Evolutionary conservation across 768 basidiomycete genomes (phyloP).

Genomic region (Suillus plorans): DNA sequence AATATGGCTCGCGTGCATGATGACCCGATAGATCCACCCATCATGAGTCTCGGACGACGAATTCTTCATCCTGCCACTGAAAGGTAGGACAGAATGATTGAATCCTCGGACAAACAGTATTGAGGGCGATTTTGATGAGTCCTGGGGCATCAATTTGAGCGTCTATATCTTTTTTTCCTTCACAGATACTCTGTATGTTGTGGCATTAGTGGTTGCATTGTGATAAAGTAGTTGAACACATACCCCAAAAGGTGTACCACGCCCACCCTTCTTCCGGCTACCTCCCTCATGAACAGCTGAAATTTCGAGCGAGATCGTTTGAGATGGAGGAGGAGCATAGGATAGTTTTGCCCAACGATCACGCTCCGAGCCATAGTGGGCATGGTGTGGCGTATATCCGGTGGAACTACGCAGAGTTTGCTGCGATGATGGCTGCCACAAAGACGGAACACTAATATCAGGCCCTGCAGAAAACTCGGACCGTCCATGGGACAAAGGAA

Average conservation of each 20-base stretch:
- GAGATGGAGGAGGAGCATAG: not conserved
- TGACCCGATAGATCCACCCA: not conserved
- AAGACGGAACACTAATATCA: not conserved
- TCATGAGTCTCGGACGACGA: not conserved
- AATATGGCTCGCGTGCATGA: not conserved
- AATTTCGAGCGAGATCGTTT: not conserved
- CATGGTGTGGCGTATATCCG: not conserved
- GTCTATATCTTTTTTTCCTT: not conserved
- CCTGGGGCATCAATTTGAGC: not conserved
- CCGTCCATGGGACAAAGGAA: not conserved
- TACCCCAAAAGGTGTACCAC: not conserved
- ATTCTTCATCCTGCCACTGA: not conserved
- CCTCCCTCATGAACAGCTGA: not conserved
- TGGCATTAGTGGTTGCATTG: not conserved
- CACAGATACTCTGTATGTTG: not conserved
- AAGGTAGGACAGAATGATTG: not conserved
- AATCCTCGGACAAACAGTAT: not conserved
- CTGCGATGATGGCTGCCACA: not conserved
- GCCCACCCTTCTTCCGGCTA: not conserved
- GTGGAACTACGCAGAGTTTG: not conserved
- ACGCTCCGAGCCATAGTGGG: not conserved
- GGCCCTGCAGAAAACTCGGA: not conserved
- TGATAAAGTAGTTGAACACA: not conserved
- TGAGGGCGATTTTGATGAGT: not conserved
- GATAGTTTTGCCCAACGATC: not conserved